Base-by-base conservation (phyloP, 164 flowering plant species). In the Sedum album region DNA sequence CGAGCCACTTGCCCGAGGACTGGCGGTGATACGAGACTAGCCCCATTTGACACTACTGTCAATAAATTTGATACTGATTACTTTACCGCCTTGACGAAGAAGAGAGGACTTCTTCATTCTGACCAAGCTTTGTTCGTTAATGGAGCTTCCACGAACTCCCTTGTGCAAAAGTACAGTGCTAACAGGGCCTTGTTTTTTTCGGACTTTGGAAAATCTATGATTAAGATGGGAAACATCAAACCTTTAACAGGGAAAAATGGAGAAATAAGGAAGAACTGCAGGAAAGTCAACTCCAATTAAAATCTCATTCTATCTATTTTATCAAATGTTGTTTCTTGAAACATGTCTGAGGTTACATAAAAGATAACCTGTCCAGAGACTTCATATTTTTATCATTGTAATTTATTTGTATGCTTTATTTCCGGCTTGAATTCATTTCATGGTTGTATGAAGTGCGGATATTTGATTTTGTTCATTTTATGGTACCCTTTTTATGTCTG, bases 181-280 rank as follows among this genome's bases (percentile, higher is more conserved):
- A 44, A 44, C 48, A 44, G 17, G 48, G 48, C n/a, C 48, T 44
- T 44, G 18, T 44, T 44, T 44, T 44, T 44, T 14, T 2, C 15
- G 48, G 48, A 44, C 48, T 44, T 44, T 17, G 48, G 48, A 44
- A 44, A 11, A 44, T 44, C 48, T 44, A 44, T 44, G 48, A 44
- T 44, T 41, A 70, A 64, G 44, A 74, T 74, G 73, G 73, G 72
- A 23, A 60, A 60, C 6, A 60, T 60, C 35, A 23, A 23, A 23
- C 33, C 35, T 6, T 18, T 60, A 4, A 60, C 64, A 14, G 64
- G 64, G 64, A 60, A n/a, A 6, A 60, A 60, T 17, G 64, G 64
- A 26, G 33, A 60, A 31, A 60, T 60, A 60, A 28, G 64, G 5
- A 60, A 28, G 17, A 60, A 60, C 11, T 60, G 64, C 64, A 60